Evolutionary conservation across 2,329 filamentous ascomycete species (phyloP).

Genomic region (Cytospora paraplurivora): DNA sequence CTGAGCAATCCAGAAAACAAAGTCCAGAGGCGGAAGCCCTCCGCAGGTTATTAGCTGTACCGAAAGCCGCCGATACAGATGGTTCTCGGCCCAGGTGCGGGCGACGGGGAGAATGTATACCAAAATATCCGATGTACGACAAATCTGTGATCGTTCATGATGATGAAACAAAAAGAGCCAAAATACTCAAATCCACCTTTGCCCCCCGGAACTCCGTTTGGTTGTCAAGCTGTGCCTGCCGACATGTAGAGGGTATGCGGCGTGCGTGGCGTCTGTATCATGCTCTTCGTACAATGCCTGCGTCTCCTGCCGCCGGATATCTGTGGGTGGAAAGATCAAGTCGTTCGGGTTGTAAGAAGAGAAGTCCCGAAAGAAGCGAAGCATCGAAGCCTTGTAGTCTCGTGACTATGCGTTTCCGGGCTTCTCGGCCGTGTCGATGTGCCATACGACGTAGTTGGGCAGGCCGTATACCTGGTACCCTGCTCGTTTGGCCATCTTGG

Average conservation of each 20-base stretch:
- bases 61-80: neutral
- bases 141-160: constrained; percentile 22
- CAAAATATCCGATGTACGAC: constrained; percentile 25
- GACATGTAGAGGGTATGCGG: constrained; percentile 25
- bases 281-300: constrained; percentile 31
- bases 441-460: constrained; percentile 98
- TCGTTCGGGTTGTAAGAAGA: constrained; percentile 11
- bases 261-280: constrained; percentile 27
- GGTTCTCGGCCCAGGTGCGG: neutral
- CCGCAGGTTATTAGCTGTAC: neutral
- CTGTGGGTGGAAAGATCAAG: constrained; percentile 20
- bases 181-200: constrained; percentile 15
- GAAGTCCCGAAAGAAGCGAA: constrained; percentile 25
- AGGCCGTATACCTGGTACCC: constrained; percentile 91
- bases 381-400: neutral
- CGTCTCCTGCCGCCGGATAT: constrained; percentile 27
- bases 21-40: neutral
- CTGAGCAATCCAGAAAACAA: neutral
- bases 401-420: constrained; percentile 67
- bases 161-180: constrained; percentile 24
- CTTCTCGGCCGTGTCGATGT: constrained; percentile 96
- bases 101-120: constrained; percentile 22
- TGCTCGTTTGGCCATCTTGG: constrained; percentile 96
- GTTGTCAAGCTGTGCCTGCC: constrained; percentile 23
- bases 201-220: constrained; percentile 28